These are phyloP conservation scores for Saccharomycodes ludwigii DNA, from an alignment of 805 yeast species.

Conservation along the genomic window DNA sequence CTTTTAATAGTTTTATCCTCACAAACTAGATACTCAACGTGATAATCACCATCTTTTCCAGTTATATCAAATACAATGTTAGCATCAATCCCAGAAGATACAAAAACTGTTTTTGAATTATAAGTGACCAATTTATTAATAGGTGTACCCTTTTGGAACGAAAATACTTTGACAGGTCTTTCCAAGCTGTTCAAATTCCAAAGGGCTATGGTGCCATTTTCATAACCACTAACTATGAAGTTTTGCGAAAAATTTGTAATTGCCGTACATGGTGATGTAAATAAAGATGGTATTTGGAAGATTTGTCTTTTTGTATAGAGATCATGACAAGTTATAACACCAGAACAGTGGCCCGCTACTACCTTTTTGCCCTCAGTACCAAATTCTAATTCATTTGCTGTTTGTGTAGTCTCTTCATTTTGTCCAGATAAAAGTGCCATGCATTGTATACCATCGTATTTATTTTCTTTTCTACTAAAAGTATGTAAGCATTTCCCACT, in stretches of 20 bases:
- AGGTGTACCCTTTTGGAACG: constrained; percentile 12
- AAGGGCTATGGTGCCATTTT: constrained; percentile 22
- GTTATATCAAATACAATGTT: neutral
- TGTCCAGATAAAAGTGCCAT: constrained; percentile 11
- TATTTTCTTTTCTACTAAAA: constrained; percentile 25
- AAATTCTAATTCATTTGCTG: constrained; percentile 26
- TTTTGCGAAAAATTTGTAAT: constrained; percentile 5
- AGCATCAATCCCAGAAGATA: constrained; percentile 23
- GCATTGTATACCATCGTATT: constrained; percentile 25
- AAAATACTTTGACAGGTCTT: constrained; percentile 8
- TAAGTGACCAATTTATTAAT: too few relatives aligned
- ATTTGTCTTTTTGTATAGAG: constrained; percentile 17
- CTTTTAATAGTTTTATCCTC: neutral
- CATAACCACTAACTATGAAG: constrained; percentile 19
- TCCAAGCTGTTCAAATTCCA: constrained; percentile 28
- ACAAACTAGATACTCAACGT: neutral
- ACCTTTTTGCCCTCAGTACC: constrained; percentile 35
- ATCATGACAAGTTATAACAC: constrained; percentile 30
- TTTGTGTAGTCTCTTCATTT: neutral
- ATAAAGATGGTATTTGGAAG: constrained; percentile 16
- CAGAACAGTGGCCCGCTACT: constrained; percentile 31
- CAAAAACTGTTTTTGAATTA: too few relatives aligned
- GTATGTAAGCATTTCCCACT: constrained; percentile 33
- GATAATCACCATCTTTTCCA: neutral
- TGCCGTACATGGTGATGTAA: constrained; percentile 16